Percentiles rank a stretch among this genome's conserved stretches.
These are phyloP conservation scores for Solidago caesia DNA, from an alignment of 129 eudicot species.

Conservation along the genomic window DNA sequence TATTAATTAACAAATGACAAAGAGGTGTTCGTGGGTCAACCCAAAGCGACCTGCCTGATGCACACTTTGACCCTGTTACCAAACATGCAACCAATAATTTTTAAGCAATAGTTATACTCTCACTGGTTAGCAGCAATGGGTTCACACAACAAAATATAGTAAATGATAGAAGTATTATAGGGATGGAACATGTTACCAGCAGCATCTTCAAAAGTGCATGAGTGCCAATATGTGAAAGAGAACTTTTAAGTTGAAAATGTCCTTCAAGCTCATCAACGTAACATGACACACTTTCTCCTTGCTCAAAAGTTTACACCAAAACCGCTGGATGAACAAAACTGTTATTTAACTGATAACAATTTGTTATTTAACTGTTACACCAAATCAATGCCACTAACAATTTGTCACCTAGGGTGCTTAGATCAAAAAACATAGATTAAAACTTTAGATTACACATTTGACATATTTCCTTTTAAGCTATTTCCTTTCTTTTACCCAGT, in stretches of 20 bases:
- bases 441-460: no score
- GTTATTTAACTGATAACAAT: no score
- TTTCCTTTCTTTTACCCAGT: no score
- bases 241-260: constrained; percentile 63
- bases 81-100: not conserved
- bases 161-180: not conserved
- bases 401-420: no score
- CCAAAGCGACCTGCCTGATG: not conserved
- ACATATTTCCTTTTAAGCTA: no score
- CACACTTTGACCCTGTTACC: not conserved
- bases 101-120: not conserved
- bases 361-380: no score
- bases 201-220: constrained; percentile 92
- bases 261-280: constrained; percentile 86
- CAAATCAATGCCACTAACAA: no score
- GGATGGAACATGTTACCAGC: constrained; percentile 44
- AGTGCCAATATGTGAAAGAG: constrained; percentile 89
- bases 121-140: not conserved
- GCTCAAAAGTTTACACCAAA: constrained; percentile 86
- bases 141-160: not conserved
- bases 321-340: constrained; percentile 94
- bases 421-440: no score
- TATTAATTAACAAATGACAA: no score
- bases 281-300: constrained; percentile 79
- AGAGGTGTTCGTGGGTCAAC: not conserved